A percentile compares a stretch with the other conserved stretches of the same genome.
phyloP scores from a whole-genome alignment of 225 moss, liverwort and hornwort species.

The Ulota crispa region DNA sequence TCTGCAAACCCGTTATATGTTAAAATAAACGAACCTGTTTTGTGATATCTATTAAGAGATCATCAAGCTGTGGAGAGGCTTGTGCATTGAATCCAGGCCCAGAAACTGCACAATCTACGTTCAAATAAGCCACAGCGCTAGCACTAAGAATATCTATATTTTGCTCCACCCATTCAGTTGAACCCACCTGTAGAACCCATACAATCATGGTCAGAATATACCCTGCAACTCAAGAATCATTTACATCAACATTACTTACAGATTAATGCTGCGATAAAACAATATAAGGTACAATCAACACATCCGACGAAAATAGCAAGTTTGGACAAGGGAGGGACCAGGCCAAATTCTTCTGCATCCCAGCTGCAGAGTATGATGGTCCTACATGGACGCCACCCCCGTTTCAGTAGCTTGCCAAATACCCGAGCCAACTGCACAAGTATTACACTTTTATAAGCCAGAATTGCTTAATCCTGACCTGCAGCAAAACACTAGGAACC shows the following conservation, averaged over 20 bases:
- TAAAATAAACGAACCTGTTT: slow-evolving; percentile 57
- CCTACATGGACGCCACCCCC: slow-evolving; percentile 79
- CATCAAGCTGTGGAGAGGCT: slow-evolving; percentile 76
- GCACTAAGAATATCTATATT: slow-evolving; percentile 64
- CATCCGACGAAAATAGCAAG: not conserved
- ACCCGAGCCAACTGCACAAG: slow-evolving; percentile 66
- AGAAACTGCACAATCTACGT: slow-evolving; percentile 84
- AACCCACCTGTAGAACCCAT: slow-evolving; percentile 67
- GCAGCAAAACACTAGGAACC: not conserved
- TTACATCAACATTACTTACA: not conserved
- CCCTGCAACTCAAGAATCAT: slow-evolving; percentile 5
- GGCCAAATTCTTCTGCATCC: slow-evolving; percentile 91
- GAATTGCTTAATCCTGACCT: not conserved
- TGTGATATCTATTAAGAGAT: slow-evolving; percentile 62
- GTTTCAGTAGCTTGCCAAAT: slow-evolving; percentile 55
- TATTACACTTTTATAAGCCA: not conserved
- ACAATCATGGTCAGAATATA: slow-evolving; percentile 15
- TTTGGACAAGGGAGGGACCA: slow-evolving; percentile 39
- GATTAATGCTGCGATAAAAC: not conserved
- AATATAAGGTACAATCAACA: not conserved
- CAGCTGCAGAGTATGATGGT: slow-evolving; percentile 82
- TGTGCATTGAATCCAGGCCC: slow-evolving; percentile 66
- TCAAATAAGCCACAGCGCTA: slow-evolving; percentile 77
- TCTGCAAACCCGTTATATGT: slow-evolving; percentile 1
- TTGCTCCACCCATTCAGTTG: slow-evolving; percentile 95